Percentiles rank a stretch among this genome's conserved stretches.
phyloP scores from a whole-genome alignment of 2,329 filamentous ascomycete species.

The Fusarium sp. region DNA sequence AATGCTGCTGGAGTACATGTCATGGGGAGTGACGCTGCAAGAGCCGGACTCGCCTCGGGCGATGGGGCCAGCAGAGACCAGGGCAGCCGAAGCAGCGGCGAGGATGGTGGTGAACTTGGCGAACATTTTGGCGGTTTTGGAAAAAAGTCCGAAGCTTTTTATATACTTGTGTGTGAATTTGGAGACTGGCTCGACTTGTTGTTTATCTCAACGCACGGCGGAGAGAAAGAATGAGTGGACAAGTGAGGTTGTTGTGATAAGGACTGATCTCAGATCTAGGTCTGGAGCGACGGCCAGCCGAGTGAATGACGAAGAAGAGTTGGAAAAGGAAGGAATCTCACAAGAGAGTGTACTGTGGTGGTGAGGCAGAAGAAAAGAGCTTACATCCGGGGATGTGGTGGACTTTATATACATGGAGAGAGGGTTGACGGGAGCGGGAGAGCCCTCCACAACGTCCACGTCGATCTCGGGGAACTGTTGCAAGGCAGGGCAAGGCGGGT shows the following conservation, averaged over 20 bases:
- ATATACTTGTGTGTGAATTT: slow-evolving; percentile 26
- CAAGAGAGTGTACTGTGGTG: slow-evolving; percentile 37
- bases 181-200: slow-evolving; percentile 46
- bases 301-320: slow-evolving; percentile 39
- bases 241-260: slow-evolving; percentile 35
- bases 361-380: slow-evolving; percentile 9
- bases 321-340: slow-evolving; percentile 37
- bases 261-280: slow-evolving; percentile 47
- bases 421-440: slow-evolving; percentile 11
- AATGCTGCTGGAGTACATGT: slow-evolving; percentile 65
- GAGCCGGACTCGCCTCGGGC: slow-evolving; percentile 45
- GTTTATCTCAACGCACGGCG: slow-evolving; percentile 46
- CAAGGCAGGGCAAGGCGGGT: slow-evolving; percentile 7
- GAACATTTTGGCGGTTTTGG: slow-evolving; percentile 44
- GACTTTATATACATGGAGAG: slow-evolving; percentile 40
- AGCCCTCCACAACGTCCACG: slow-evolving; percentile 14
- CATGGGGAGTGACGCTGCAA: slow-evolving; percentile 63
- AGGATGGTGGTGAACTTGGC: slow-evolving; percentile 48
- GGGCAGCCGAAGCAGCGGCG: slow-evolving; percentile 45
- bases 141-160: slow-evolving; percentile 26
- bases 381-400: slow-evolving; percentile 22
- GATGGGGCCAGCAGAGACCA: slow-evolving; percentile 46
- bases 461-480: slow-evolving; percentile 29
- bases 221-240: slow-evolving; percentile 41
- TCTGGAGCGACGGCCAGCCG: slow-evolving; percentile 44